Percentiles rank a stretch among this genome's conserved stretches.
Conservation (phyloP, 108 stramenopile species). For the Pelagomonas calceolata region DNA sequence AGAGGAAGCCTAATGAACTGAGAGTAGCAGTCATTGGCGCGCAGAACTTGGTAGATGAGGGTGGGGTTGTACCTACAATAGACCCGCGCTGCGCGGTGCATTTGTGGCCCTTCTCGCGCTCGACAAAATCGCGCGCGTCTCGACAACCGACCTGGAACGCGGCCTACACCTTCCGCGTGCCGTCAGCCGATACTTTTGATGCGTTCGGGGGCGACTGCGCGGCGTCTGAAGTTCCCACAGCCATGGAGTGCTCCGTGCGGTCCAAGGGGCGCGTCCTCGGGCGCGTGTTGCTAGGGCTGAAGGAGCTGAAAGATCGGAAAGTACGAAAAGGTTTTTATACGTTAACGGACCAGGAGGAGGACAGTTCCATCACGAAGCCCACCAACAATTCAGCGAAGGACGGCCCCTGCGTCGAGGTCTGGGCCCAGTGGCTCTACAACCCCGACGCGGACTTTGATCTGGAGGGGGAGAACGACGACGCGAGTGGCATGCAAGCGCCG, state of each 20-base stretch:
- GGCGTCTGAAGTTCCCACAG: no score
- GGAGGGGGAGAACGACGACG: background rate
- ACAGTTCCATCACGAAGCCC: no score
- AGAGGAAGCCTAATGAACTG: conserved; percentile 8
- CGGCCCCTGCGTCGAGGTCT: background rate
- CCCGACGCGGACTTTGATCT: background rate
- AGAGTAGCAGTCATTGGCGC: conserved; percentile 1
- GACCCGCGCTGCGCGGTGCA: conserved; percentile 18
- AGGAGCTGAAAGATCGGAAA: background rate
- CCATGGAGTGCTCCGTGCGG: no score
- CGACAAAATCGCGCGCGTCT: background rate
- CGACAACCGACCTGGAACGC: conserved; percentile 19
- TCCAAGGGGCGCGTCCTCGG: no score
- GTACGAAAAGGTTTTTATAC: no score
- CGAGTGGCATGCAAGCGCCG: no score
- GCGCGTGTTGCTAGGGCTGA: background rate
- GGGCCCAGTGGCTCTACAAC: background rate
- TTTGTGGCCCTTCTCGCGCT: background rate
- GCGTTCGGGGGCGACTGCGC: no score
- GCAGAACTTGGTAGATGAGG: conserved; percentile 5
- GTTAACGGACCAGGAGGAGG: no score
- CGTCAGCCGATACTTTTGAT: no score
- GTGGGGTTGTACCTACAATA: background rate
- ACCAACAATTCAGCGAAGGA: background rate
- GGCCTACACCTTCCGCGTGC: conserved; percentile 8